phyloP scores from a whole-genome alignment of 2,329 filamentous ascomycete genomes.

The Ophiostoma tasmaniense region DNA sequence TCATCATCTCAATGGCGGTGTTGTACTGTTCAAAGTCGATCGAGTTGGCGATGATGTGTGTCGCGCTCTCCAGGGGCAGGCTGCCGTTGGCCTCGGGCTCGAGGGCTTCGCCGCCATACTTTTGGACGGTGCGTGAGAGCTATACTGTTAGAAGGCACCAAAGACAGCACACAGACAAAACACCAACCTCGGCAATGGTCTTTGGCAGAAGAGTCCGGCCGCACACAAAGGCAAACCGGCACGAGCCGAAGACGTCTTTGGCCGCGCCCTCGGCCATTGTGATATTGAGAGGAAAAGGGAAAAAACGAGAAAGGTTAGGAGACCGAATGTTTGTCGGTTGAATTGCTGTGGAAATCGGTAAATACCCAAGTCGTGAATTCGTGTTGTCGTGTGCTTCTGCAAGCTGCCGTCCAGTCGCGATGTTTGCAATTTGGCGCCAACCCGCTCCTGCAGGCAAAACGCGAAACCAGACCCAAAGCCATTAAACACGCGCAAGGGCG shows the following conservation, averaged over 20 bases:
- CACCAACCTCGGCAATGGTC: constrained; percentile 33
- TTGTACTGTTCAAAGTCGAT: constrained; percentile 88
- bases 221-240: constrained; percentile 39
- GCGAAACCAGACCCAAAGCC: constrained; percentile 13
- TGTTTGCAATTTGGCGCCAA: neutral
- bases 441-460: constrained; percentile 8
- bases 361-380: neutral
- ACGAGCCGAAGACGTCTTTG: constrained; percentile 34
- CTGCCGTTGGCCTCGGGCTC: constrained; percentile 41
- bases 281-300: neutral
- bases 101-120: constrained; percentile 44
- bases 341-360: neutral
- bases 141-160: constrained; percentile 22
- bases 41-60: constrained; percentile 58
- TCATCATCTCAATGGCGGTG: constrained; percentile 64
- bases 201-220: constrained; percentile 34
- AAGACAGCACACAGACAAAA: neutral
- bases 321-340: neutral
- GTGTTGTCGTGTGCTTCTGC: neutral
- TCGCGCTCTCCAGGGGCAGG: constrained; percentile 39
- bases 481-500: constrained; percentile 1
- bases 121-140: constrained; percentile 36
- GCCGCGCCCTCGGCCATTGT: constrained; percentile 27
- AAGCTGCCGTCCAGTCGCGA: constrained; percentile 7
- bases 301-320: neutral